Base-by-base conservation (phyloP, 768 basidiomycete species). In the Tylopilus plumbeoviolaceoides region DNA sequence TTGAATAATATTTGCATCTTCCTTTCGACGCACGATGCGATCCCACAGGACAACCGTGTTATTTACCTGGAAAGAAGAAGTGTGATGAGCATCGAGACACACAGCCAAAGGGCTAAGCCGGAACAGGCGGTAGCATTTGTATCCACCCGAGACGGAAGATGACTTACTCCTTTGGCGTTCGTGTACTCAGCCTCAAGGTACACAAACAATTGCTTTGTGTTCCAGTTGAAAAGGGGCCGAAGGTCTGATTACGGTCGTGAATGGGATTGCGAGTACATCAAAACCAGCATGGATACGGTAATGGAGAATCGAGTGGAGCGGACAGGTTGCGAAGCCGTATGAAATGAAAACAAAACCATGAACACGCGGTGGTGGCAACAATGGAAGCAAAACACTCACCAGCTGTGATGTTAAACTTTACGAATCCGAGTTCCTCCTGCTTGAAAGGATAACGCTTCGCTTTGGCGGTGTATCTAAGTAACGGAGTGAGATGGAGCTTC, bases 141-240 rank as follows among this genome's bases (percentile, higher is more conserved):
- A 43, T 50, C 46, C 44, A 43, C 38, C n/a, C 27, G 43, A 33
- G 17, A 40, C 43, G 12, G 25, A 53, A 44, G 27, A 46, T 43
- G 18, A 69, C 89, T 72, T 65, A 92, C 92, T 44, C 89, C 84
- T 67, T 86, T 72, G 0, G 76, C 68, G 50, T 84, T 88, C 31
- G 76, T 77, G 65, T 93, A 95, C 67, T 95, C 91, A 0, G 89
- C 93, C 60, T 85, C 81, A 31, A 95, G 78, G 63, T 90, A 93
- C 12, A 95, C 68, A 67, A 95, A 95, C 11, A 95, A 64, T 65
- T 95, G 93, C 70, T 95, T 95, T n/a, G 93, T 95, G 70, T 95
- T 95, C 92, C 92, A 95, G 71, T 94, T 75, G 72, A 94, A 95
- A 28, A 95, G 75, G 12, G 93, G 82, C 9, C 80, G 74, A 5